Base-by-base conservation (phyloP, 2,329 filamentous ascomycete genomes). In the Pseudomassariella vexata region DNA sequence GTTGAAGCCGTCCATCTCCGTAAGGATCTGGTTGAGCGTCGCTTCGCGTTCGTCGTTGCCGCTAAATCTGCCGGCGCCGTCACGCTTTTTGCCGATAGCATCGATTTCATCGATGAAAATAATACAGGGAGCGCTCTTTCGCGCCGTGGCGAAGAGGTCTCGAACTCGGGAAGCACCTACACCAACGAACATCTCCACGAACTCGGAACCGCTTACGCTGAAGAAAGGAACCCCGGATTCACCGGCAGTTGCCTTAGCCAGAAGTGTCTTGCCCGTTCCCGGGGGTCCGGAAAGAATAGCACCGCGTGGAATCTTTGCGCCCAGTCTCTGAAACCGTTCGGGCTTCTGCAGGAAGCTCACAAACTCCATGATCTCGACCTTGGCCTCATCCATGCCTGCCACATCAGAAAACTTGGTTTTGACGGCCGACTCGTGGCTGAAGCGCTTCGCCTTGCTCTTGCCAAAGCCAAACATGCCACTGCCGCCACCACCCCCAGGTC, bases 61-160 rank as follows among this genome's bases (percentile, higher is more conserved):
- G 23, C 84, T 83, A 37, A 86, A 86, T 9, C 65, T 64, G 28
- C 82, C 84, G 21, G 82, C 83, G 21, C 82, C 77, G 55, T 95
- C 94, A 63, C 92, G 79, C 34, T 90, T 85, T 56, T 89, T 87
- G 48, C 92, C 92, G 50, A 98, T 95, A 36, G 92, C 92, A 57
- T 98, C 92, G 49, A 98, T 98, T 62, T 98, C 92, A 55, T 98
- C 92, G 46, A 98, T 96, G 68, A 98, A 98, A 60, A 98, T 94
- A 61, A 98, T 98, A 64, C 92, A 98, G 4, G 92, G 92, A 1
- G 92, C 85, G 61, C 86, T 94, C 70, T 96, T 96, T 37, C 92
- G 79, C 12, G 92, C 92, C 48, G 86, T 95, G 36, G 87, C 81
- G 52, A 98, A 98, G 32, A 98, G 67, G 59, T 98, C 92, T 49